Evolutionary conservation across 257 asterid species (phyloP), one percentile per base, ranked within the genome.

Genomic region (Plantago elongata): DNA sequence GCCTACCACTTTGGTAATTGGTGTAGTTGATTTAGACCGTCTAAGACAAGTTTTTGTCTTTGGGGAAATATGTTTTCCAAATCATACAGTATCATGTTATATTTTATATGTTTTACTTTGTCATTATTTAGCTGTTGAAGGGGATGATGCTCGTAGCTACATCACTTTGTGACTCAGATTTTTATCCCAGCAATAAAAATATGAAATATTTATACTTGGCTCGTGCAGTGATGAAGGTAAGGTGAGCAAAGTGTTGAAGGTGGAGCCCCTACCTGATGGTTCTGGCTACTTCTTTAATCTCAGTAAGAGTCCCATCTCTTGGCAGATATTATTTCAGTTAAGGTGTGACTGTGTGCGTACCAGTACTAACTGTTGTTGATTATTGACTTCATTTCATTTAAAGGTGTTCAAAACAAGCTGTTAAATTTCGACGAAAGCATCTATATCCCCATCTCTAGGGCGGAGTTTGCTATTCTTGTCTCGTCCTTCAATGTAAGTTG

Each of bases 231-330:
- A 92, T 73, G 99, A 89, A 81, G 97, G 99, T 57, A 84, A 69
- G 78, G 97, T 92, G 69, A 83, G 94, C 74, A 92, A 92, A 76
- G 94, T 92, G 66, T 67, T 92, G 91, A 92, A 80, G 87, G 89
- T 89, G 76, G 99, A 92, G 72, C 96, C 99, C 30, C 79, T 92
- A 76, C 99, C 99, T 5, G 99, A 89, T 84, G 96, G 99, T 67
- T 92, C 99, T 56, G 99, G 99, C 43, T 96, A 83, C 78, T 92
- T 92, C 84, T 92, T 89, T 71, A 89, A 84, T 75, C 97, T 92
- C 67, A 87, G 97, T 92, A 84, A 78, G 40, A 38, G 50, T 29
- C 74, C 72, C 61, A n/a, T 27, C 49, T 71, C 49, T 82, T 66
- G 60, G 52, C 13, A 59, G 60, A 54, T 43, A 40, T 29, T 29